Evolutionary conservation across 495 filamentous ascomycete species (phyloP).

Genomic region (Chaetomium fimeti): DNA sequence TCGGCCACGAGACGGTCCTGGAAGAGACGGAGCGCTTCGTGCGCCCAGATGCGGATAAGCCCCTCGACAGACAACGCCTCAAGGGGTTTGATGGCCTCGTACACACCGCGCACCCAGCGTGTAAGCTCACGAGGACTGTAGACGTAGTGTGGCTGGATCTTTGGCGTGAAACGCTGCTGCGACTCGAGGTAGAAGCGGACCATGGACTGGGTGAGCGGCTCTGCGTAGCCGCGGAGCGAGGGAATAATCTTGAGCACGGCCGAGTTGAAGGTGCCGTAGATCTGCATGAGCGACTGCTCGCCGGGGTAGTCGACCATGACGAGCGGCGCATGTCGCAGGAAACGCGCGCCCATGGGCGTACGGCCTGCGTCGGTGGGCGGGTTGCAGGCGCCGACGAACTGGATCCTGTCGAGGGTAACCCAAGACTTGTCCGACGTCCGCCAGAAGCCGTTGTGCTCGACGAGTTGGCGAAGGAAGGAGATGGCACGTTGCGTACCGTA

Average conservation of each 20-base stretch:
- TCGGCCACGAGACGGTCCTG: constrained; percentile 92
- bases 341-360: constrained; percentile 88
- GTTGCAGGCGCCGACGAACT: constrained; percentile 98
- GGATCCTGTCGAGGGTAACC: constrained; percentile 95
- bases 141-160: constrained; percentile 97
- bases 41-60: constrained; percentile 94
- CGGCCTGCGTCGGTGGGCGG: constrained; percentile 97
- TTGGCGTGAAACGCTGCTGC: constrained; percentile 85
- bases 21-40: constrained; percentile 93
- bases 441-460: constrained; percentile 99
- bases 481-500: constrained; percentile 97
- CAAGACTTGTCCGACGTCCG: constrained; percentile 94
- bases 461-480: constrained; percentile 91
- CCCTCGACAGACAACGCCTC: constrained; percentile 87
- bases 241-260: constrained; percentile 96
- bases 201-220: constrained; percentile 95
- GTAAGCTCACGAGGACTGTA: constrained; percentile 98
- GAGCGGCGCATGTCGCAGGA: constrained; percentile 90
- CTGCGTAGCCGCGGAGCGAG: constrained; percentile 89
- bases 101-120: constrained; percentile 93
- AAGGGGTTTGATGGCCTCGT: constrained; percentile 91
- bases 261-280: constrained; percentile 97
- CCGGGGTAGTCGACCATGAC: constrained; percentile 99
- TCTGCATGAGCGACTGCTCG: constrained; percentile 88
- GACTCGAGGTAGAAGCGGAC: constrained; percentile 94